Evolutionary conservation across 768 basidiomycete species (phyloP).

Genomic region (Suillus decipiens): DNA sequence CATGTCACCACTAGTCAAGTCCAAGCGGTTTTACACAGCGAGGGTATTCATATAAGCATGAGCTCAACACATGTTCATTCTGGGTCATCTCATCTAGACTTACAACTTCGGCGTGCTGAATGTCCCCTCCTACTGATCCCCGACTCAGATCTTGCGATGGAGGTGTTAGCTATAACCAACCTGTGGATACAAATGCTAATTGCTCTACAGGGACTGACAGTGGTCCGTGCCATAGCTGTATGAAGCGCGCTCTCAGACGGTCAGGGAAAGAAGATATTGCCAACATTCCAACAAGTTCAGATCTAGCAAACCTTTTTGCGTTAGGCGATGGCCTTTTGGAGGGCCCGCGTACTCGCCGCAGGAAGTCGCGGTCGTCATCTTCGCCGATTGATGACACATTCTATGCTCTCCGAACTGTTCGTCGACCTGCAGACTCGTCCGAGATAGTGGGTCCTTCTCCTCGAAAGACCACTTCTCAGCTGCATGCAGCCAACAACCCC

Average conservation of each 20-base stretch:
- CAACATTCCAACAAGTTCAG: not conserved
- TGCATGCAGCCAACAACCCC: not conserved
- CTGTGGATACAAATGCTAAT: not conserved
- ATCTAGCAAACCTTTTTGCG: not conserved
- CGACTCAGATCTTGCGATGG: not conserved
- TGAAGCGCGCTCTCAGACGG: not conserved
- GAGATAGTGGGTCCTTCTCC: not conserved
- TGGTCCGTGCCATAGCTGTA: not conserved
- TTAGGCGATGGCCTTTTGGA: not conserved
- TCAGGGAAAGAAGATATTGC: not conserved
- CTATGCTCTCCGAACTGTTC: not conserved
- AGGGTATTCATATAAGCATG: not conserved
- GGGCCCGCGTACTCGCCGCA: not conserved
- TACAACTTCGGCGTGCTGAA: not conserved
- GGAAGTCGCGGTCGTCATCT: not conserved
- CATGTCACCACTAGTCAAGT: not conserved
- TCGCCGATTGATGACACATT: not conserved
- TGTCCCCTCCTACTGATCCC: not conserved
- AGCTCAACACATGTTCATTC: not conserved
- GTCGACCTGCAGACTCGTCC: not conserved
- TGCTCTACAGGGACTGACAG: not conserved
- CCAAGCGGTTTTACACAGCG: not conserved
- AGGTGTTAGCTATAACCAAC: not conserved
- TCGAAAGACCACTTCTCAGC: not conserved
- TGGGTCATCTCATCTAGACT: not conserved